Conservation (phyloP, 2,329 filamentous ascomycete genomes). For the Colletotrichum gloeosporioides region DNA sequence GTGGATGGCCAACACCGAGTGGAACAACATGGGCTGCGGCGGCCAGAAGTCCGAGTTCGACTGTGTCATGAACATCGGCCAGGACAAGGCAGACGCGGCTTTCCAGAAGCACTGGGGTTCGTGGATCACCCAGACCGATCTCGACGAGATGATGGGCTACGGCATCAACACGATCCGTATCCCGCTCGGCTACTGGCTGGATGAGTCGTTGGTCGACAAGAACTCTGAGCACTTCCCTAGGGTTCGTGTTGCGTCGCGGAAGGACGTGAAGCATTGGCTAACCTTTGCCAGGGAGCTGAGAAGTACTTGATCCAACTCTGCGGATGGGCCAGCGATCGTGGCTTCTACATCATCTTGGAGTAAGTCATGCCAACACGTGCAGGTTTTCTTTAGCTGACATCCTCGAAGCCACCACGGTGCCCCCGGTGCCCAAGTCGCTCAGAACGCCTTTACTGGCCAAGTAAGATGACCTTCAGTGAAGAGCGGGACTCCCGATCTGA, state of each 20-base stretch:
- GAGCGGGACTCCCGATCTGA: background rate
- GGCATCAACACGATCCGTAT: constrained; percentile 60
- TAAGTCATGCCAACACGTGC: background rate
- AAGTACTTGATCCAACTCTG: constrained; percentile 51
- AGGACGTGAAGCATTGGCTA: background rate
- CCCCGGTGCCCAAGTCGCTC: constrained; percentile 51
- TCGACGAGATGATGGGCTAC: constrained; percentile 52
- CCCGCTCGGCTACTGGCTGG: constrained; percentile 61
- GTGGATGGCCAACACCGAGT: constrained; percentile 54
- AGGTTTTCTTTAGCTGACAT: background rate
- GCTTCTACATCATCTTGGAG: constrained; percentile 59
- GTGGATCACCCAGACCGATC: constrained; percentile 54
- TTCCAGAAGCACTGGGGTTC: constrained; percentile 56
- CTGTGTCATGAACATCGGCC: constrained; percentile 54
- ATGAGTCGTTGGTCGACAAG: constrained; percentile 51
- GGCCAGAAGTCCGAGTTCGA: constrained; percentile 56
- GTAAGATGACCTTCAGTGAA: constrained; percentile 11
- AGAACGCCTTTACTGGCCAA: constrained; percentile 53
- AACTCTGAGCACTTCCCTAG: constrained; percentile 55
- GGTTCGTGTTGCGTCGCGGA: background rate
- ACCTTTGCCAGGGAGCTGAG: constrained; percentile 41
- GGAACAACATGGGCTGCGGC: constrained; percentile 53
- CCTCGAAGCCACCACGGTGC: constrained; percentile 47
- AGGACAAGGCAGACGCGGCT: constrained; percentile 47
- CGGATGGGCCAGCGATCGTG: constrained; percentile 51